Percentiles rank a stretch among this genome's conserved stretches.
Evolutionary conservation across 179 eudicot species (phyloP).

Genomic region (Monotropa hypopitys): DNA sequence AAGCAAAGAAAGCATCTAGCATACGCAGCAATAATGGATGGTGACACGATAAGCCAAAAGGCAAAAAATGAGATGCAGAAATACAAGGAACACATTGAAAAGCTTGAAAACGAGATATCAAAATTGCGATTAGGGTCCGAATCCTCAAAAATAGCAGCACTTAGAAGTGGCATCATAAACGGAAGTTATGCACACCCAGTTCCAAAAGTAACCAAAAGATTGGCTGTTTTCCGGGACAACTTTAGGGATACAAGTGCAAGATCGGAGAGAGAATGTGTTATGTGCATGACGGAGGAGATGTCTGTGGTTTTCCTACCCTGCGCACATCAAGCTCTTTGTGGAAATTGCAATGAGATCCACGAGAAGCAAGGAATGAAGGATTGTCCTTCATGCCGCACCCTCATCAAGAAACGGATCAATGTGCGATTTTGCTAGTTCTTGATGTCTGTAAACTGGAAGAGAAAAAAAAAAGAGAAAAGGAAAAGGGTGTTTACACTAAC

Average conservation of each 20-base stretch:
- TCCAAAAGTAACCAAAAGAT: neutral
- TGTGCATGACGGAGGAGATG: slow-evolving; percentile 13
- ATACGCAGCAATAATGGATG: neutral
- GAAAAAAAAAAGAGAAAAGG: neutral
- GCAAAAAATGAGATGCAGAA: slow-evolving; percentile 10
- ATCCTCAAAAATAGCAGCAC: slow-evolving; percentile 8
- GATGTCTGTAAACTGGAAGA: neutral
- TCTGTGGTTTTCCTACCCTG: slow-evolving; percentile 15
- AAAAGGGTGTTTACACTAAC: neutral
- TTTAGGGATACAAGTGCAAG: slow-evolving; percentile 1
- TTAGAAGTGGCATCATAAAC: neutral
- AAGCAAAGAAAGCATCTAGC: slow-evolving; percentile 4
- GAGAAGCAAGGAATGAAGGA: slow-evolving; percentile 11
- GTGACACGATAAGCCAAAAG: neutral
- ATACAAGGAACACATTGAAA: slow-evolving; percentile 1
- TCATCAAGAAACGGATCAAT: slow-evolving; percentile 4
- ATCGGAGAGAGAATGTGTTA: slow-evolving; percentile 7
- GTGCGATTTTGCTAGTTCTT: slow-evolving; percentile 6
- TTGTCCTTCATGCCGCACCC: slow-evolving; percentile 13
- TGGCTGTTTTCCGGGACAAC: slow-evolving; percentile 2
- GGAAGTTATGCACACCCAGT: neutral
- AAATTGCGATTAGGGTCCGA: slow-evolving; percentile 6
- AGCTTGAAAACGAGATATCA: slow-evolving; percentile 6
- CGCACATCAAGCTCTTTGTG: slow-evolving; percentile 11
- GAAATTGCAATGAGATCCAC: slow-evolving; percentile 6